Evolutionary conservation across 176 grass and related monocot species (phyloP), one percentile per base, ranked within the genome.

Genomic region (Leersia perrieri): DNA sequence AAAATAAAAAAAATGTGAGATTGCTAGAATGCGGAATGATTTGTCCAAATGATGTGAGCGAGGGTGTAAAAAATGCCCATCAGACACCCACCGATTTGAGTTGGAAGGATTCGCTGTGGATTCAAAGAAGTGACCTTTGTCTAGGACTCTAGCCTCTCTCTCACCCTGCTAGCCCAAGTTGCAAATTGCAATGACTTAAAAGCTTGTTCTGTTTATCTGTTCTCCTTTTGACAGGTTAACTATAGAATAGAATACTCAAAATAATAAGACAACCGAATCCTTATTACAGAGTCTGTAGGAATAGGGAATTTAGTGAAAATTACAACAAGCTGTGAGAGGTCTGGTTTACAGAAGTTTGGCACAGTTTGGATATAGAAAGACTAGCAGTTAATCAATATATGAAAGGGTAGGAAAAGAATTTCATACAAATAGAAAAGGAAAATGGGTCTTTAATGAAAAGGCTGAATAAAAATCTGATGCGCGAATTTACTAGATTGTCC

Each of bases 161-260:
- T 38, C 30, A 10, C 41, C 64, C 22, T 22, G 53, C 72, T 78
- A 82, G 53, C 65, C 40, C 29, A 76, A 64, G n/a, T n/a, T n/a
- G n/a, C n/a, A n/a, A n/a, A 76, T 44, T 53, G 36, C n/a, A 38
- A 71, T 77, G 72, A 63, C 63, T 45, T n/a, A 23, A 44, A 41
- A 33, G 72, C 76, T 18, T 71, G 33, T 22, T 11, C 5, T 53
- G 13, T 87, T 81, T 69, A 75, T 41, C 70, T 61, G 9, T 75
- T 87, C 71, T 74, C 34, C 13, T 75, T 41, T 86, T 64, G 64
- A 51, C 73, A 77, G 40, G 55, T 74, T 76, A 82, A 31, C 33
- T 72, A 33, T 27, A 25, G 25, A 60, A 38, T 28, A 31, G n/a
- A n/a, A n/a, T n/a, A n/a, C n/a, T n/a, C n/a, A n/a, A n/a, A n/a